These are phyloP conservation scores for Penicillium aurantiogriseum DNA, from an alignment of 2,329 filamentous ascomycete species.

Conservation along the genomic window DNA sequence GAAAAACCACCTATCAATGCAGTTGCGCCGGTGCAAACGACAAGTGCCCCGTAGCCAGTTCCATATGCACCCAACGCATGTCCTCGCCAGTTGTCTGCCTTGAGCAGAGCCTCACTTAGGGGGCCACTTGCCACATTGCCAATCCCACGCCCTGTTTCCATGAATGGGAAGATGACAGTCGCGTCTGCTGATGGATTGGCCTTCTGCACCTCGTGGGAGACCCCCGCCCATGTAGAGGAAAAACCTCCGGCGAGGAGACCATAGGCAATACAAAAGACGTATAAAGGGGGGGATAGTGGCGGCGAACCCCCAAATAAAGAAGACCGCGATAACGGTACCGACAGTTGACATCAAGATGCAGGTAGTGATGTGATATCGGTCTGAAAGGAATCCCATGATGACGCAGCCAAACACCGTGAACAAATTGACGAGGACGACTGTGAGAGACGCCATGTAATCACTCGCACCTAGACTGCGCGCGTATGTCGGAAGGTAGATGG, in stretches of 20 bases:
- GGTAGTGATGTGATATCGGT: slow-evolving; percentile 22
- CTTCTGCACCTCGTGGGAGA: slow-evolving; percentile 18
- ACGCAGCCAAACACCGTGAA: slow-evolving; percentile 34
- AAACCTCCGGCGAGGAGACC: slow-evolving; percentile 22
- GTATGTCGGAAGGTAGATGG: slow-evolving; percentile 36
- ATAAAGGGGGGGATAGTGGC: slow-evolving; percentile 12
- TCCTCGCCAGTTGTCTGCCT: slow-evolving; percentile 13
- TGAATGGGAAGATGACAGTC: slow-evolving; percentile 25
- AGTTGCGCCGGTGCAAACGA: slow-evolving; percentile 22
- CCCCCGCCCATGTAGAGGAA: slow-evolving; percentile 24
- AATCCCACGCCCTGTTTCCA: slow-evolving; percentile 23
- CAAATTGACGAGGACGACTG: slow-evolving; percentile 32
- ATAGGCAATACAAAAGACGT: slow-evolving; percentile 21
- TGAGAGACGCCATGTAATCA: slow-evolving; percentile 23
- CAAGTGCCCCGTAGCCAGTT: slow-evolving; percentile 20
- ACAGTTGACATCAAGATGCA: slow-evolving; percentile 23
- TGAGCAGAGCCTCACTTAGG: slow-evolving; percentile 21
- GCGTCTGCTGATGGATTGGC: slow-evolving; percentile 17
- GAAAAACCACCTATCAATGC: slow-evolving; percentile 20
- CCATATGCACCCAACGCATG: slow-evolving; percentile 18
- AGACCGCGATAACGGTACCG: slow-evolving; percentile 19
- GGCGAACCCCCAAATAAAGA: slow-evolving; percentile 24
- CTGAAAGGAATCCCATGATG: slow-evolving; percentile 34
- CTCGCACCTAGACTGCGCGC: slow-evolving; percentile 23
- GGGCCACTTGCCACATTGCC: slow-evolving; percentile 24